Base-by-base conservation (phyloP, 371 early-diverging fungal genomes). In the Syncephalastrum contaminatum region DNA sequence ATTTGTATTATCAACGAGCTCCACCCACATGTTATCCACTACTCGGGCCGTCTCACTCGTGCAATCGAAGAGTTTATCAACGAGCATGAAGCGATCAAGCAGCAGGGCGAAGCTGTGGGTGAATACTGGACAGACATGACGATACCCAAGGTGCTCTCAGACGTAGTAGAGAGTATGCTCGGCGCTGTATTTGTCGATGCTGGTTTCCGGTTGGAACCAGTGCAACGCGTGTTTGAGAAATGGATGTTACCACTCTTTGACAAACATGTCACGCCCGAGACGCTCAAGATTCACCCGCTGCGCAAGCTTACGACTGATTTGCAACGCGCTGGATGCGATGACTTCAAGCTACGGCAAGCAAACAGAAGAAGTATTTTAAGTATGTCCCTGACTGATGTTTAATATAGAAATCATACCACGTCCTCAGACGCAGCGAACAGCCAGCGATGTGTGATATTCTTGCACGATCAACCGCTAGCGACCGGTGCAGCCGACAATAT, bases 171-270 rank as follows among this genome's bases (percentile, higher is more conserved):
- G 75, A 86, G 92, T 54, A 77, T 91, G 56, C 45, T 96, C 3
- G 98, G 98, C 3, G 97, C 98, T 4, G 77, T 93, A 3, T 93
- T 89, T 66, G 80, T 95, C 1, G 97, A 97, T 67, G 78, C 86
- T 18, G 88, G 86, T 0, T 91, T 89, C 62, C 66, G 83, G 56
- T 50, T 91, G 36, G 77, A 66, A 0, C 73, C 77, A 2, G 75
- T 76, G 0, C 65, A 77, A 21, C 60, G 56, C 2, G 42, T 87
- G 27, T 91, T 86, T 59, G 59, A 63, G 10, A 66, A 67, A 18
- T 70, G 82, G 75, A 77, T 85, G 54, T 44, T 60, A 21, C 85
- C 86, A 1, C 64, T 84, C 22, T 60, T 80, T 19, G 74, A 82
- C 30, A 59, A 62, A 1, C 80, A 87, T 67, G 75, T 86, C 12